Evolutionary conservation across 345 rosid genomes (phyloP).

Genomic region (Populus nigra): DNA sequence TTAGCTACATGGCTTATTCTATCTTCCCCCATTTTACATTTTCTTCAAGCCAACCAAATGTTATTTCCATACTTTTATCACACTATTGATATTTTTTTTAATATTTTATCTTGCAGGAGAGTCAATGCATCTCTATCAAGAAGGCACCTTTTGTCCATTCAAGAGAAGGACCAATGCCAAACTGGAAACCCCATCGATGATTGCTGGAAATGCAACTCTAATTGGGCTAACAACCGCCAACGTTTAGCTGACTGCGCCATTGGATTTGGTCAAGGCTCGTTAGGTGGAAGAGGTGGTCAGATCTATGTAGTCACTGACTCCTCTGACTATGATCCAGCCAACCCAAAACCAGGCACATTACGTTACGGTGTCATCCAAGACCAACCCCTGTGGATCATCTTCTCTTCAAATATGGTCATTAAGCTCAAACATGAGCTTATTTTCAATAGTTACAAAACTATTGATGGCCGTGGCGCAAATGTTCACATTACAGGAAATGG

Average conservation of each 20-base stretch:
- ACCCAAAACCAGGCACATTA: slow-evolving; percentile 89
- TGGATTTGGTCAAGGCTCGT: slow-evolving; percentile 69
- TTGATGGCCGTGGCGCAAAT: slow-evolving; percentile 80
- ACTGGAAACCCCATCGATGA: slow-evolving; percentile 85
- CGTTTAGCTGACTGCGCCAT: slow-evolving; percentile 71
- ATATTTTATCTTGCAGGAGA: slow-evolving; percentile 26
- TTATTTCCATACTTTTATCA: background rate
- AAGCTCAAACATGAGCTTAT: slow-evolving; percentile 82
- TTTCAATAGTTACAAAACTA: slow-evolving; percentile 72
- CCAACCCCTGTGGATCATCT: slow-evolving; percentile 85
- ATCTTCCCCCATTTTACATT: background rate
- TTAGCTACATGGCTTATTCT: background rate
- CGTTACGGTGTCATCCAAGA: slow-evolving; percentile 80
- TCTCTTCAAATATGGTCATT: slow-evolving; percentile 66
- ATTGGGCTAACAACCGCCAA: slow-evolving; percentile 69
- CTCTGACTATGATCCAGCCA: slow-evolving; percentile 67
- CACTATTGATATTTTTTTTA: background rate
- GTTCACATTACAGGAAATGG: slow-evolving; percentile 75
- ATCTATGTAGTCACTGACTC: slow-evolving; percentile 88
- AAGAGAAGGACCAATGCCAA: slow-evolving; percentile 34
- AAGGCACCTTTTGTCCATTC: slow-evolving; percentile 17
- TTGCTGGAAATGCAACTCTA: slow-evolving; percentile 79
- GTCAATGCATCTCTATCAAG: slow-evolving; percentile 34
- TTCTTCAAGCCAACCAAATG: background rate
- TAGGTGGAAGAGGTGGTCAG: slow-evolving; percentile 78